Evolutionary conservation across 2,329 filamentous ascomycete genomes (phyloP).

Genomic region (Clonostachys solani): DNA sequence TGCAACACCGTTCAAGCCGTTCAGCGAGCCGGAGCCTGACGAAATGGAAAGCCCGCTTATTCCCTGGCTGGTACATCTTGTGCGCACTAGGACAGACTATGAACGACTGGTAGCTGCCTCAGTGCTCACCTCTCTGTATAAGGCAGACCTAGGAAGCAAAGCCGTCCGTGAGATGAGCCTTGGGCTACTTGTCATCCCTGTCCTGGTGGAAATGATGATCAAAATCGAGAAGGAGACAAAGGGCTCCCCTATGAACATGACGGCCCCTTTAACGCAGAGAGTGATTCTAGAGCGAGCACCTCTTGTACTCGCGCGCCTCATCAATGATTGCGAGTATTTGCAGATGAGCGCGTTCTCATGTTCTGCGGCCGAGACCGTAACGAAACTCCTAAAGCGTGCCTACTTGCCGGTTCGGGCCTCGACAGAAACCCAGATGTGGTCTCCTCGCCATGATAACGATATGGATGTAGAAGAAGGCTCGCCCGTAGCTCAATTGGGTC

Average conservation of each 20-base stretch:
- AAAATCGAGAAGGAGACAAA: slow-evolving; percentile 37
- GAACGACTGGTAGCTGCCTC: slow-evolving; percentile 65
- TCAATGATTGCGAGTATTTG: slow-evolving; percentile 72
- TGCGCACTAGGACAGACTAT: slow-evolving; percentile 51
- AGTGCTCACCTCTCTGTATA: slow-evolving; percentile 66
- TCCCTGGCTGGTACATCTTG: slow-evolving; percentile 66
- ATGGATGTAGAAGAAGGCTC: slow-evolving; percentile 25
- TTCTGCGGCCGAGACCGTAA: slow-evolving; percentile 35
- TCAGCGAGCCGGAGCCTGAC: slow-evolving; percentile 35
- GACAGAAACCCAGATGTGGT: slow-evolving; percentile 28
- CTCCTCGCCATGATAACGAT: slow-evolving; percentile 25
- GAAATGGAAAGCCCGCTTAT: slow-evolving; percentile 68
- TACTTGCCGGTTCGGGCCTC: slow-evolving; percentile 38
- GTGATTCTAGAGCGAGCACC: slow-evolving; percentile 66
- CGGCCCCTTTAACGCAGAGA: slow-evolving; percentile 14
- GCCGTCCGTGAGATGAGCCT: slow-evolving; percentile 56
- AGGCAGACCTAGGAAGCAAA: slow-evolving; percentile 61
- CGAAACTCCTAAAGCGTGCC: slow-evolving; percentile 43
- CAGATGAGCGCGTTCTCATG: slow-evolving; percentile 79
- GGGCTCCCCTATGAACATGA: not conserved
- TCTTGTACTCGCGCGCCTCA: slow-evolving; percentile 70
- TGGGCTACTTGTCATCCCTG: slow-evolving; percentile 64
- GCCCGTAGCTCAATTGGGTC: slow-evolving; percentile 48
- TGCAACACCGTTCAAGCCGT: not conserved
- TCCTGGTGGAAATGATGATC: slow-evolving; percentile 60